Base-by-base conservation (phyloP, 1,284 basidiomycete species). In the Cystobasidiaceae sp. region DNA sequence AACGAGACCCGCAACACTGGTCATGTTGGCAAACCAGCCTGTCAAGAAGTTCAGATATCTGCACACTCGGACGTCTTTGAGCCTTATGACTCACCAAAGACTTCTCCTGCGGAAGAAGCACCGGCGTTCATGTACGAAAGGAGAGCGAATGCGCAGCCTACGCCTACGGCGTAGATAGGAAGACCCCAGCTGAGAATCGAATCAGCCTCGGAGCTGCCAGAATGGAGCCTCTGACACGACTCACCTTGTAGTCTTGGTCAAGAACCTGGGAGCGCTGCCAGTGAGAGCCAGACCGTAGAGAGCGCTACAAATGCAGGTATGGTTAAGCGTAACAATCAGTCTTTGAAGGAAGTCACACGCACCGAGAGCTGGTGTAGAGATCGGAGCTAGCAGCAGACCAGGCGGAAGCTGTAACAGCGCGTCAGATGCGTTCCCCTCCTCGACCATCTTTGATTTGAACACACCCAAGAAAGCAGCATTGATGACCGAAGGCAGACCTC, bases 51-150 rank as follows among this genome's bases (percentile, higher is more conserved):
- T n/a, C n/a, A 39, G 44, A 27, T 27, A 13, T 11, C 34, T 25
- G 21, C 46, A 75, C 3, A 5, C 30, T 23, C 27, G 23, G 44
- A 33, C 17, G 5, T 34, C 19, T 43, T 61, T 19, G 6, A 48
- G 4, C 43, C 41, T 25, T 21, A 43, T 45, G n/a, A 63, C 30
- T 3, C 11, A 46, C 63, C 77, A 75, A 94, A 90, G 44, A 91
- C 87, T 51, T 76, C 80, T 43, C 86, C 85, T 4, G 86, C 81
- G 50, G 82, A 83, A 41, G 74, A 77, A 39, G 79, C 81, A 15
- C 55, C 57, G 58, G 87, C 79, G 43, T 83, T 85, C 83, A 89
- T 86, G 77, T 82, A 93, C 1, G 87, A 82, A 5, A 94, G 82
- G 3, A 82, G 72, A 13, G 85, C 82, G 72, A 94, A 89, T 9